A percentile compares a stretch with the other conserved stretches of the same genome.
phyloP scores from a whole-genome alignment of 1,284 basidiomycete species.

The Apiotrichum siamense region DNA sequence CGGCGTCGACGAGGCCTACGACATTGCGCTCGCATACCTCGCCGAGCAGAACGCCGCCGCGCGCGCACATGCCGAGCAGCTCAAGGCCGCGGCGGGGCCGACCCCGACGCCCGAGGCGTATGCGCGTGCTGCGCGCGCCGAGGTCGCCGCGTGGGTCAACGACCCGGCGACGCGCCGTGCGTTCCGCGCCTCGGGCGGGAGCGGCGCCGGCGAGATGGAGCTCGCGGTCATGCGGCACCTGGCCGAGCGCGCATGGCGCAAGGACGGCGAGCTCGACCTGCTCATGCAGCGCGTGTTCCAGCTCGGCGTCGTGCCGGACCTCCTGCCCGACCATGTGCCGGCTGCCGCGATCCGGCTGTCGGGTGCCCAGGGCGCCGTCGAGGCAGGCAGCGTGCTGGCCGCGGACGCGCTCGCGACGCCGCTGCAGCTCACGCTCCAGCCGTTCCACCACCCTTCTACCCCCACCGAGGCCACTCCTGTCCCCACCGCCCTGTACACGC shows the following conservation, averaged over 20 bases:
- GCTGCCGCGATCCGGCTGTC: slow-evolving; percentile 40
- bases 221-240: slow-evolving; percentile 69
- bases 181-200: slow-evolving; percentile 35
- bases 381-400: slow-evolving; percentile 63
- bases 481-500: slow-evolving; percentile 70
- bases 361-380: slow-evolving; percentile 53
- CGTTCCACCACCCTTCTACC: slow-evolving; percentile 26
- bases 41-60: slow-evolving; percentile 6
- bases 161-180: slow-evolving; percentile 35
- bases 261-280: slow-evolving; percentile 72
- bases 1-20: slow-evolving; percentile 41
- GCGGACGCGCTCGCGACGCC: slow-evolving; percentile 52
- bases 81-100: background rate
- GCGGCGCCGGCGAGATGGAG: slow-evolving; percentile 46
- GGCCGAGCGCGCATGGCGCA: slow-evolving; percentile 76
- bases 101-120: slow-evolving; percentile 10
- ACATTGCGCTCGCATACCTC: slow-evolving; percentile 40
- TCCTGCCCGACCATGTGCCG: slow-evolving; percentile 67
- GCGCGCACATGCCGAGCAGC: background rate
- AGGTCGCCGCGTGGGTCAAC: slow-evolving; percentile 39
- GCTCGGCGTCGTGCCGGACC: slow-evolving; percentile 85
- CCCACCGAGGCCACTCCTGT: slow-evolving; percentile 53
- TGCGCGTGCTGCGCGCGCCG: slow-evolving; percentile 25
- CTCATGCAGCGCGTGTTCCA: slow-evolving; percentile 87
- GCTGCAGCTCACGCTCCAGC: slow-evolving; percentile 20